Percentiles rank a stretch among this genome's conserved stretches.
These are phyloP conservation scores for Saprolegnia diclina DNA, from an alignment of 352 stramenopile species.

Conservation along the genomic window DNA sequence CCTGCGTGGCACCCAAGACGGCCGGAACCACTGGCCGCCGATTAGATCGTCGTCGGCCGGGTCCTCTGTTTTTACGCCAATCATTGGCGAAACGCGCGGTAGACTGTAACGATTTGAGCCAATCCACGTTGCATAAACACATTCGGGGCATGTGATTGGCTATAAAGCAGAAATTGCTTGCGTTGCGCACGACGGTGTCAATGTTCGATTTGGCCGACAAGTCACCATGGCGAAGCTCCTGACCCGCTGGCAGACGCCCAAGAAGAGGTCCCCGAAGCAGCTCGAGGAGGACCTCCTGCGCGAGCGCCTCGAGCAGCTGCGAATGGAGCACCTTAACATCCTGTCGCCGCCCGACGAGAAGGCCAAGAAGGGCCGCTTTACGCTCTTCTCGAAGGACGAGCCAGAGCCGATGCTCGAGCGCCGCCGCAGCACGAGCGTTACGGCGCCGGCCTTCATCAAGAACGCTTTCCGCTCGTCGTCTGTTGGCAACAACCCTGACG, in stretches of 20 bases:
- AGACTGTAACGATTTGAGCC: not conserved
- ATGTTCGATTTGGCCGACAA: not conserved
- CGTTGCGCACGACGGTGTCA: not conserved
- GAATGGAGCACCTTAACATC: not conserved
- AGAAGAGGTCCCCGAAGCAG: not conserved
- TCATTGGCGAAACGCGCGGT: not conserved
- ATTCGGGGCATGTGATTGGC: not conserved
- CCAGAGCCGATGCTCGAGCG: not conserved
- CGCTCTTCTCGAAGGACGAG: not conserved
- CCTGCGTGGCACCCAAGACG: not conserved
- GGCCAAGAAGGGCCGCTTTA: not conserved
- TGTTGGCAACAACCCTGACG: not conserved
- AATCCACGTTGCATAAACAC: not conserved
- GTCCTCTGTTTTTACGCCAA: not conserved
- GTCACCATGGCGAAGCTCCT: not conserved
- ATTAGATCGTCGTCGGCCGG: not conserved
- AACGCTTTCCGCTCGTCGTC: not conserved
- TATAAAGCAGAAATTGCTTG: not conserved
- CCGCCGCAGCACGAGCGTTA: not conserved
- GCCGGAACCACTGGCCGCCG: not conserved
- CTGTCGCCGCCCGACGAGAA: not conserved
- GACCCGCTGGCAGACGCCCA: not conserved
- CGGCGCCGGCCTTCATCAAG: not conserved
- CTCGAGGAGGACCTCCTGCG: not conserved
- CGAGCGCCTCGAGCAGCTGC: not conserved